A percentile compares a stretch with the other conserved stretches of the same genome.
These are phyloP conservation scores for Hericium erinaceus DNA, from an alignment of 768 basidiomycete species.

Conservation along the genomic window DNA sequence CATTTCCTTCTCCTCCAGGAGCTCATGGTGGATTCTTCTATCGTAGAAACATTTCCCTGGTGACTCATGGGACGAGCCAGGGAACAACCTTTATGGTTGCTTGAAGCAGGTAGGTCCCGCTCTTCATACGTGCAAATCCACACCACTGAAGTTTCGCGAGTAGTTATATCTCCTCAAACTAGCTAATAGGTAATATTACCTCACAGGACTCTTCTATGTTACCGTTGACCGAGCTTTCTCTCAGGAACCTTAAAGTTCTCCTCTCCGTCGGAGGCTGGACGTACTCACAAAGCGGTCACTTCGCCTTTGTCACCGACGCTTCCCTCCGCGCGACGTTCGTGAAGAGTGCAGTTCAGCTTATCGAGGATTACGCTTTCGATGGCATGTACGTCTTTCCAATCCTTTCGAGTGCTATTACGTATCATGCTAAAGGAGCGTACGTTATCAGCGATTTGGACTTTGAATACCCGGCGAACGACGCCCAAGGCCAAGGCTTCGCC, in stretches of 20 bases:
- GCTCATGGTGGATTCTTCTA: constrained; percentile 10
- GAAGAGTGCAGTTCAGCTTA: constrained; percentile 45
- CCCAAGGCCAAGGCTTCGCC: constrained; percentile 58
- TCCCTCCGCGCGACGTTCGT: constrained; percentile 49
- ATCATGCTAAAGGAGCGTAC: background rate
- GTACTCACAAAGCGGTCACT: constrained; percentile 62
- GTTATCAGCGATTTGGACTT: constrained; percentile 58
- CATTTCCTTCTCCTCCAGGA: background rate
- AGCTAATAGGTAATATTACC: constrained; percentile 30
- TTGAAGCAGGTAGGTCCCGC: constrained; percentile 53
- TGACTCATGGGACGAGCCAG: constrained; percentile 66
- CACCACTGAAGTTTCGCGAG: background rate
- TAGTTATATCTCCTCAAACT: constrained; percentile 50
- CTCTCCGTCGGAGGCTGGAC: constrained; percentile 58
- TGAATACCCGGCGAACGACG: constrained; percentile 57
- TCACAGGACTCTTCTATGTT: background rate
- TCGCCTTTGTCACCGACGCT: constrained; percentile 49
- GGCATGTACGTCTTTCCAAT: constrained; percentile 39
- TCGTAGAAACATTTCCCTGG: constrained; percentile 58
- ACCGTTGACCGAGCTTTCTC: background rate
- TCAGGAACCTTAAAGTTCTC: constrained; percentile 39
- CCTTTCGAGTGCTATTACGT: background rate
- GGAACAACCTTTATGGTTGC: constrained; percentile 75
- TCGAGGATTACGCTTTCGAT: constrained; percentile 74
- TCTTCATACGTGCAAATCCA: background rate